Base-by-base conservation (phyloP, 148 eudicot species). In the Nyssa sinensis region DNA sequence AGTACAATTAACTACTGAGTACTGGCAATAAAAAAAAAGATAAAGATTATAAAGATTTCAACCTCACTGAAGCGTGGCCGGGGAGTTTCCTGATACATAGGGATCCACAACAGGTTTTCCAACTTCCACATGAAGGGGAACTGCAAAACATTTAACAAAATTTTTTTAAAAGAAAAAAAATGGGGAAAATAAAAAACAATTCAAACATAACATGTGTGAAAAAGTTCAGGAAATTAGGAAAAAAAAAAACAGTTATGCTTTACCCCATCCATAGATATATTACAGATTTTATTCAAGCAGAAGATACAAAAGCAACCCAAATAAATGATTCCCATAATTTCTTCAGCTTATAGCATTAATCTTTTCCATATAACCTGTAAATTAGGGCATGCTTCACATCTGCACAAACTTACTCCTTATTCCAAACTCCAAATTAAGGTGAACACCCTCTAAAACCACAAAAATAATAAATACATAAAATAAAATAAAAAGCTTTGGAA, bases 51-150 rank as follows among this genome's bases (percentile, higher is more conserved):
- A n/a, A n/a, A 71, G 62, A 80, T 68, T 59, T 57, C 23, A 70
- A 95, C 99, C 99, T 88, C 77, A 23, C 91, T 85, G 80, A 64
- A 77, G 41, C 34, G 73, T 55, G 90, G 89, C 63, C 64, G 85
- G 25, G 89, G 92, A 69, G 68, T 44, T 24, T 84, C 93, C 79
- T 95, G 99, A 83, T 73, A 92, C 70, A 86, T 0, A 2, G n/a
- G 97, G 97, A 70, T 90, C 85, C 39, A 25, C 28, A 70, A 92
- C 94, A 65, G 96, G 93, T 68, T 83, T 70, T 62, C 88, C 90
- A 80, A 75, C 81, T 79, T 79, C 85, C 62, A 88, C 89, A 51
- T 69, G 71, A 69, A 91, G 83, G 35, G 89, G 83, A 81, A 89
- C 96, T 94, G 86, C n/a, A n/a, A n/a, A n/a, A n/a, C n/a, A n/a